Evolutionary conservation across 2,329 filamentous ascomycete species (phyloP).

Genomic region (Aspergillus hiratsukae): DNA sequence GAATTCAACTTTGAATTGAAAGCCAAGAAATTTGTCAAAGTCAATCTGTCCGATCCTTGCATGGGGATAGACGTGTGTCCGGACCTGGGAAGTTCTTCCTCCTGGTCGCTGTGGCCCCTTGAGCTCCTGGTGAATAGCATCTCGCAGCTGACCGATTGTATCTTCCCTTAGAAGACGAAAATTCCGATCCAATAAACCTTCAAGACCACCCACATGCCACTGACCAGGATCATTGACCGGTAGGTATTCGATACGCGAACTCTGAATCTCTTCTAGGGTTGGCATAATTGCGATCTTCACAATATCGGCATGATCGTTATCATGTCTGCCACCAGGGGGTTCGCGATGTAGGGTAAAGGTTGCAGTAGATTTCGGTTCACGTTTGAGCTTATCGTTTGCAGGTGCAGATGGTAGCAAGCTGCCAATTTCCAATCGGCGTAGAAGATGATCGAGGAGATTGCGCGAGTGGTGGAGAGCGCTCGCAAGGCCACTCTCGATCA

Average conservation of each 20-base stretch:
- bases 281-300: conserved; percentile 33
- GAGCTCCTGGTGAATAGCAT: conserved; percentile 23
- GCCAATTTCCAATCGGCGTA: conserved; percentile 21
- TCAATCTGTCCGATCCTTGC: conserved; percentile 5
- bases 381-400: neutral
- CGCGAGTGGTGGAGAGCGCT: conserved; percentile 11
- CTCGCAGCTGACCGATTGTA: conserved; percentile 28
- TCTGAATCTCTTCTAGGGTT: conserved; percentile 31
- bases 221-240: conserved; percentile 28
- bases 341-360: conserved; percentile 13
- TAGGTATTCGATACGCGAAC: conserved; percentile 26
- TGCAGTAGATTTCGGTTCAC: neutral
- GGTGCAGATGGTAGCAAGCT: conserved; percentile 2
- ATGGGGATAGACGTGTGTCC: conserved; percentile 5
- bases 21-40: conserved; percentile 15
- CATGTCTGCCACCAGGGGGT: conserved; percentile 29
- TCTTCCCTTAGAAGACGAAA: conserved; percentile 38
- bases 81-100: conserved; percentile 1
- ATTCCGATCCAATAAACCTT: conserved; percentile 30
- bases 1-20: conserved; percentile 21
- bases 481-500: conserved; percentile 5
- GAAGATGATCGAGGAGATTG: conserved; percentile 13
- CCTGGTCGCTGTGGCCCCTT: conserved; percentile 1
- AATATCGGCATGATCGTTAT: conserved; percentile 35
- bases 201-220: conserved; percentile 23